Base-by-base conservation (phyloP, 2,329 filamentous ascomycete species). In the Ilyonectria robusta region DNA sequence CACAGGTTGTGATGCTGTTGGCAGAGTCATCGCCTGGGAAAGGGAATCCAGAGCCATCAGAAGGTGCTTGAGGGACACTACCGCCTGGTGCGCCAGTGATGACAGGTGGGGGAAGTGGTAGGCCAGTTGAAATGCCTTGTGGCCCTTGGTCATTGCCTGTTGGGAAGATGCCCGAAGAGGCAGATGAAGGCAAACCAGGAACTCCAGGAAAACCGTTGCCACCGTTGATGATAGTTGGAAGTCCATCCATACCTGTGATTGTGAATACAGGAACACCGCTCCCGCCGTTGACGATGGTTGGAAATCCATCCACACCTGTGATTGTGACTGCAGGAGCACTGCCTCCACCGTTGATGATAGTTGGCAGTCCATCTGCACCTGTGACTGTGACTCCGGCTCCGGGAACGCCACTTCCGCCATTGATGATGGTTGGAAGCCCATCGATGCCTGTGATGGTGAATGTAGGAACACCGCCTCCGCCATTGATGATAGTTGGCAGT, bases 151-250 rank as follows among this genome's bases (percentile, higher is more conserved):
- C 57, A 55, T 58, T 68, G 35, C 59, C 65, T 46, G 62, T 62
- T 26, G 67, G 66, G 1, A 65, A 40, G 8, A n/a, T 62, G 9
- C 57, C 69, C 33, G 66, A 31, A 4, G 65, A 37, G 10, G 56
- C 56, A 3, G 66, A 62, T 47, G 66, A 31, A 15, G 74, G 65
- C 21, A 67, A 69, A 2, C 54, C 60, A 53, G 72, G 68, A 4
- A 48, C 66, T 29, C 67, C 57, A 7, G 65, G 31, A 26, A 23
- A 26, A 9, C 56, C 66, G 35, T 50, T 56, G 19, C 66, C 67
- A 19, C 64, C 68, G 29, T 55, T 69, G 26, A 78, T n/a, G 10
- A 78, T 64, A 19, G 78, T 79, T 13, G 73, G 75, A 15, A 75
- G 67, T 11, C 78, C 78, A 42, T 76, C 74, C 26, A 62, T 37